phyloP scores from a whole-genome alignment of 495 filamentous ascomycete species.

The Thozetella sp. region DNA sequence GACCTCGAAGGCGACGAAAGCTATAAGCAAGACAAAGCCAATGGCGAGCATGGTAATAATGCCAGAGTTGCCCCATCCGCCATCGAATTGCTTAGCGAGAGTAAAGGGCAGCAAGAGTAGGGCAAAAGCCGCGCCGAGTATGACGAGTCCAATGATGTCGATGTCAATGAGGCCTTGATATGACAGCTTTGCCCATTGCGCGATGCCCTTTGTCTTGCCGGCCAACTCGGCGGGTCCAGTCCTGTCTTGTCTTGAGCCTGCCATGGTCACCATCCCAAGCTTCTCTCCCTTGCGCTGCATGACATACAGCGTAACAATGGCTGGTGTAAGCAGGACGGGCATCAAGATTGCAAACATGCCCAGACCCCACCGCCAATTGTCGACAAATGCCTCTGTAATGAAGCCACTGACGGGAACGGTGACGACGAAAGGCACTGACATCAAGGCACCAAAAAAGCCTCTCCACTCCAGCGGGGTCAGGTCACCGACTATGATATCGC shows the following conservation, averaged over 20 bases:
- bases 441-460: not conserved
- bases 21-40: not conserved
- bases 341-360: constrained; percentile 2
- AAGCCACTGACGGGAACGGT: not conserved
- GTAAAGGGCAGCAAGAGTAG: not conserved
- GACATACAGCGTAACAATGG: not conserved
- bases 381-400: not conserved
- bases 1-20: not conserved
- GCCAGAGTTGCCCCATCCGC: not conserved
- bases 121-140: not conserved
- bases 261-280: not conserved
- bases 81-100: not conserved
- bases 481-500: not conserved
- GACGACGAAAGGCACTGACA: constrained; percentile 1
- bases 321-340: not conserved
- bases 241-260: not conserved
- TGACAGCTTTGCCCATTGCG: not conserved
- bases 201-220: not conserved
- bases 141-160: not conserved
- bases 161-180: not conserved
- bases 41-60: not conserved
- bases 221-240: not conserved
- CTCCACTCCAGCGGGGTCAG: constrained; percentile 1
- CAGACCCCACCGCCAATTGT: not conserved
- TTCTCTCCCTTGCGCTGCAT: not conserved